phyloP scores from a whole-genome alignment of 2,329 filamentous ascomycete species.

The Dactylellina leptospora region DNA sequence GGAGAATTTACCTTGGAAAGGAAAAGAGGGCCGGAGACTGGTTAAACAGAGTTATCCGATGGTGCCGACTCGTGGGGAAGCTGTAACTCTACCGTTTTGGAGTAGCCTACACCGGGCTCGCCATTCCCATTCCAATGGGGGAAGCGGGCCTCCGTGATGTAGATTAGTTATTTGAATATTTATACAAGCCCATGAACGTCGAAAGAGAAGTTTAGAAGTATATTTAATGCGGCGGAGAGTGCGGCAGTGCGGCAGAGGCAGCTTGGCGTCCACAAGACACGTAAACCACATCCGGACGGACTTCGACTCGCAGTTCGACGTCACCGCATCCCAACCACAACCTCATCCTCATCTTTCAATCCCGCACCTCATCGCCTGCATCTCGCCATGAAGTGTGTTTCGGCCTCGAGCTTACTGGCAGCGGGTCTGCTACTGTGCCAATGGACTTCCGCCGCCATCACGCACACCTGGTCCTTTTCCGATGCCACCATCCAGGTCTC shows the following conservation, averaged over 20 bases:
- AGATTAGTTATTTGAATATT: no score
- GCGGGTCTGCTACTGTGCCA: constrained; percentile 49
- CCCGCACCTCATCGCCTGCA: not conserved
- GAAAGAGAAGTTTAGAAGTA: no score
- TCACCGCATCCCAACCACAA: constrained; percentile 21
- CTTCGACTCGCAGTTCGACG: not conserved
- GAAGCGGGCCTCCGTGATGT: no score
- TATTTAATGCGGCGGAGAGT: not conserved
- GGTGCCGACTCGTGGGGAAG: no score
- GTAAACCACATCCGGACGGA: constrained; percentile 26
- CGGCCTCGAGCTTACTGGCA: constrained; percentile 37
- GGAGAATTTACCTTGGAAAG: no score
- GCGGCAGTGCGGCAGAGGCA: constrained; percentile 1
- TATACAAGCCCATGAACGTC: no score
- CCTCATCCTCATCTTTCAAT: constrained; percentile 9
- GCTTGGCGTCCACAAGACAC: constrained; percentile 39
- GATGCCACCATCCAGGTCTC: constrained; percentile 47
- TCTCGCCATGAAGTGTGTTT: constrained; percentile 30
- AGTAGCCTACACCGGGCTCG: no score
- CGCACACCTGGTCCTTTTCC: constrained; percentile 31
- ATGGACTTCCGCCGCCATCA: constrained; percentile 15
- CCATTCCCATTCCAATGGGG: no score
- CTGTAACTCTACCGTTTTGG: no score
- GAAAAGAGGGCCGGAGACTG: no score
- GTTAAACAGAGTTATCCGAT: no score